Conservation (phyloP, 768 basidiomycete species). For the Amanita pseudoporphyria region DNA sequence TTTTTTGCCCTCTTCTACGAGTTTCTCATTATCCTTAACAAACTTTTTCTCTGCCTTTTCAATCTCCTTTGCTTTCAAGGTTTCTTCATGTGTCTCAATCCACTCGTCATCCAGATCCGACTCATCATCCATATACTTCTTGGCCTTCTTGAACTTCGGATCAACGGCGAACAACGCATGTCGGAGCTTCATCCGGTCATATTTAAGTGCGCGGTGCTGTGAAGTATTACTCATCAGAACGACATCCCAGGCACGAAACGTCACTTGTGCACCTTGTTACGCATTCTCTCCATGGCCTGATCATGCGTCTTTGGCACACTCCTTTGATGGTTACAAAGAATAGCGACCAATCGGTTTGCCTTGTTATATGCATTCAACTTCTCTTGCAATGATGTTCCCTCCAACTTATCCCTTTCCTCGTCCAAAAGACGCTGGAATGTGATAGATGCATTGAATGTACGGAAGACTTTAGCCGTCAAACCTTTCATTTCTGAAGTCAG, state of each 20-base stretch:
- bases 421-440: slow-evolving; percentile 92
- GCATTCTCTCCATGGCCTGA: slow-evolving; percentile 91
- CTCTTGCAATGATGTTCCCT: slow-evolving; percentile 77
- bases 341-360: slow-evolving; percentile 94
- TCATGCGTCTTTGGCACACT: slow-evolving; percentile 88
- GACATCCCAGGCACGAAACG: background rate
- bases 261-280: slow-evolving; percentile 57
- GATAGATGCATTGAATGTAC: slow-evolving; percentile 98
- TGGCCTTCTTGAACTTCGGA: slow-evolving; percentile 72
- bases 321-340: slow-evolving; percentile 98
- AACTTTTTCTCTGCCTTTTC: slow-evolving; percentile 94
- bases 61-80: slow-evolving; percentile 67
- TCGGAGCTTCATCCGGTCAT: slow-evolving; percentile 95
- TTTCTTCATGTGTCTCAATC: slow-evolving; percentile 71
- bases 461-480: slow-evolving; percentile 97
- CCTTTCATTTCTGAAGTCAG: slow-evolving; percentile 93
- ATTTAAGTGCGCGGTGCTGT: slow-evolving; percentile 83
- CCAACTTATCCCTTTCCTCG: slow-evolving; percentile 33
- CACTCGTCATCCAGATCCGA: slow-evolving; percentile 94
- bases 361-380: slow-evolving; percentile 96
- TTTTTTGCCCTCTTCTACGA: slow-evolving; percentile 59
- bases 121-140: slow-evolving; percentile 71
- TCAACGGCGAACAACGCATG: slow-evolving; percentile 77
- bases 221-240: slow-evolving; percentile 6
- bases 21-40: slow-evolving; percentile 86